phyloP scores from a whole-genome alignment of 345 rosid species.

The Hypericum perforatum region DNA sequence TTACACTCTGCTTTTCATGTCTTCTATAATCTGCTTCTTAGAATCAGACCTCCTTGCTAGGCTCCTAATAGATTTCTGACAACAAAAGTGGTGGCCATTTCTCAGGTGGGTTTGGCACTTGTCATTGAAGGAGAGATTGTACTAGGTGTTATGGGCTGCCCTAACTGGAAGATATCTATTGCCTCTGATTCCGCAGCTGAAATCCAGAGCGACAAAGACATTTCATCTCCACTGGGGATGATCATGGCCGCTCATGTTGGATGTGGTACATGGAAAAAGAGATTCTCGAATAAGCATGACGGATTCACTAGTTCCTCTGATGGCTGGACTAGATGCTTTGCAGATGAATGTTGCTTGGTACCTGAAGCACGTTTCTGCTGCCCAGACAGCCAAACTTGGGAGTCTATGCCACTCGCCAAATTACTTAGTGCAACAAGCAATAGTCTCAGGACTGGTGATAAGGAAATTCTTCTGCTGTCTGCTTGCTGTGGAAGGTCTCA shows the following conservation, averaged over 20 bases:
- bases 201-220: slow-evolving; percentile 14
- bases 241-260: slow-evolving; percentile 68
- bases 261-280: slow-evolving; percentile 74
- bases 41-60: no score
- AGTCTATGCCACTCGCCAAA: slow-evolving; percentile 52
- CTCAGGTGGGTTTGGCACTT: slow-evolving; percentile 88
- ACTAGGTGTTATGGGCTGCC: slow-evolving; percentile 81
- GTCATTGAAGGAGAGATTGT: slow-evolving; percentile 72
- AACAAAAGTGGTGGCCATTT: no score
- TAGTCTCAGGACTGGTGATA: slow-evolving; percentile 26
- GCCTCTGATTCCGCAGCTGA: slow-evolving; percentile 18
- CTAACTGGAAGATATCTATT: slow-evolving; percentile 53
- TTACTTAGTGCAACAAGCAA: slow-evolving; percentile 34
- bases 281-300: slow-evolving; percentile 17
- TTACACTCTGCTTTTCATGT: no score
- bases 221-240: slow-evolving; percentile 30
- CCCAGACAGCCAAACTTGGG: slow-evolving; percentile 74
- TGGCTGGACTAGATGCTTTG: slow-evolving; percentile 63
- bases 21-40: no score
- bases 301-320: slow-evolving; percentile 23
- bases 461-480: slow-evolving; percentile 46
- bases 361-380: slow-evolving; percentile 59
- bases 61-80: no score
- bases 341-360: slow-evolving; percentile 39
- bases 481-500: slow-evolving; percentile 70